Evolutionary conservation across 208 protist genomes (phyloP).

Genomic region (Leishmania tarentolae): DNA sequence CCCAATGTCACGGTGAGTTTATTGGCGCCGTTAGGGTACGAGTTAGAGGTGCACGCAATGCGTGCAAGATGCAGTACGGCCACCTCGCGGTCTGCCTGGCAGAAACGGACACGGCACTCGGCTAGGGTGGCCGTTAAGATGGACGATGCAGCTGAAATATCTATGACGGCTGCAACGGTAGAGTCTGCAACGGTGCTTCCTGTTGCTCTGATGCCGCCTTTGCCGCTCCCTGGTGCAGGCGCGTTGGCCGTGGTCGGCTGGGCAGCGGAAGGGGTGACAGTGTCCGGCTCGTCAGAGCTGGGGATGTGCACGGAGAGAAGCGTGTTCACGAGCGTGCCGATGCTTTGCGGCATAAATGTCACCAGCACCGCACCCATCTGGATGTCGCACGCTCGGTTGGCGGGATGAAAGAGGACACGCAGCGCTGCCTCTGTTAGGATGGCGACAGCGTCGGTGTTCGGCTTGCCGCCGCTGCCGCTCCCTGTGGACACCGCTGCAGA

Average conservation of each 20-base stretch:
- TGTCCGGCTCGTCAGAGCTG: slow-evolving; percentile 2
- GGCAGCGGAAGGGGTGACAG: background rate
- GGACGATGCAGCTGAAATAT: slow-evolving; percentile 8
- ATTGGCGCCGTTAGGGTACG: slow-evolving; percentile 46
- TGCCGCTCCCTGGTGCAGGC: background rate
- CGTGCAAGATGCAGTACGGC: slow-evolving; percentile 39
- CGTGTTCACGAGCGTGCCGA: slow-evolving; percentile 71
- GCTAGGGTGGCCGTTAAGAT: slow-evolving; percentile 22
- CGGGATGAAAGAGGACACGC: slow-evolving; percentile 27
- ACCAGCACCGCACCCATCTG: slow-evolving; percentile 48
- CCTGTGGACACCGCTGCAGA: background rate
- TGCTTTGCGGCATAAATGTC: slow-evolving; percentile 57
- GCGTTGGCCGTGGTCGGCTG: background rate
- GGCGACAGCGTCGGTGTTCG: background rate
- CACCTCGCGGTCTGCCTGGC: slow-evolving; percentile 47
- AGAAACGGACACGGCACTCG: slow-evolving; percentile 41
- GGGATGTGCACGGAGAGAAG: slow-evolving; percentile 73
- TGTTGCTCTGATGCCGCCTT: background rate
- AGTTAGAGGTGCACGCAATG: slow-evolving; percentile 27
- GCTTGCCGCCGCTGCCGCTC: background rate
- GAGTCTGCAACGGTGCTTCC: background rate
- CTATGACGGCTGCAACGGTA: background rate
- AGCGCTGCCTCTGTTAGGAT: slow-evolving; percentile 16
- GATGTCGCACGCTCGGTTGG: slow-evolving; percentile 38
- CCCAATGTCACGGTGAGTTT: slow-evolving; percentile 43